These are phyloP conservation scores for Backusella luteola DNA, from an alignment of 192 early-diverging fungal species.

Conservation along the genomic window DNA sequence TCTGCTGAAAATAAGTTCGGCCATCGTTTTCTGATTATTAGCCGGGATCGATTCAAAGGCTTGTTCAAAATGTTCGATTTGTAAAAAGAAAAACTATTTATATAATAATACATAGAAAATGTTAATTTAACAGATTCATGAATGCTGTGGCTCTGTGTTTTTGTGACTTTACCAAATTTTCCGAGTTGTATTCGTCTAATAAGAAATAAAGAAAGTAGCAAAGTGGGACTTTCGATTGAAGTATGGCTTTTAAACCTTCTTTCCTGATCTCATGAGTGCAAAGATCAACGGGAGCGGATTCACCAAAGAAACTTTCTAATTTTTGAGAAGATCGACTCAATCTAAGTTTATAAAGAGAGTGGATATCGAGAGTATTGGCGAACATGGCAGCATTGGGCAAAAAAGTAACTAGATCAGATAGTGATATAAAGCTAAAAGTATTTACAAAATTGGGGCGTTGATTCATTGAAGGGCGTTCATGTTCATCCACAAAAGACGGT, in stretches of 20 bases:
- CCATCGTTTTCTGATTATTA: slow-evolving; percentile 13
- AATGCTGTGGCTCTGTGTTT: background rate
- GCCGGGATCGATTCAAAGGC: background rate
- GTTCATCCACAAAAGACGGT: background rate
- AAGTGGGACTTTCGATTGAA: slow-evolving; percentile 47
- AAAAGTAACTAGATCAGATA: background rate
- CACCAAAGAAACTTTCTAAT: slow-evolving; percentile 46
- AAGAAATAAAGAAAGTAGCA: slow-evolving; percentile 50
- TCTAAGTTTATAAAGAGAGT: slow-evolving; percentile 37
- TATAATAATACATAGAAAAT: background rate
- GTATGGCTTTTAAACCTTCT: slow-evolving; percentile 49
- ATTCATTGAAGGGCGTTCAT: background rate
- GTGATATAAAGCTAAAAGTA: background rate
- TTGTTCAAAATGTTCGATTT: slow-evolving; percentile 48
- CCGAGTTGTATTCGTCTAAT: slow-evolving; percentile 47
- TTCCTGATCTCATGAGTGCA: slow-evolving; percentile 41
- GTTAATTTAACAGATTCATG: background rate
- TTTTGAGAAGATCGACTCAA: slow-evolving; percentile 28
- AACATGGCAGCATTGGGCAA: background rate
- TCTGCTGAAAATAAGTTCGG: slow-evolving; percentile 42
- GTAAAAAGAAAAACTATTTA: slow-evolving; percentile 48
- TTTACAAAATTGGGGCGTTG: background rate
- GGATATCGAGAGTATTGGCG: slow-evolving; percentile 21
- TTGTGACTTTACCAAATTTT: slow-evolving; percentile 42
- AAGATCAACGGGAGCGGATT: slow-evolving; percentile 44